Percentiles rank a stretch among this genome's conserved stretches.
Evolutionary conservation across 805 yeast genomes (phyloP).

Genomic region (Komagataella mondaviorum): DNA sequence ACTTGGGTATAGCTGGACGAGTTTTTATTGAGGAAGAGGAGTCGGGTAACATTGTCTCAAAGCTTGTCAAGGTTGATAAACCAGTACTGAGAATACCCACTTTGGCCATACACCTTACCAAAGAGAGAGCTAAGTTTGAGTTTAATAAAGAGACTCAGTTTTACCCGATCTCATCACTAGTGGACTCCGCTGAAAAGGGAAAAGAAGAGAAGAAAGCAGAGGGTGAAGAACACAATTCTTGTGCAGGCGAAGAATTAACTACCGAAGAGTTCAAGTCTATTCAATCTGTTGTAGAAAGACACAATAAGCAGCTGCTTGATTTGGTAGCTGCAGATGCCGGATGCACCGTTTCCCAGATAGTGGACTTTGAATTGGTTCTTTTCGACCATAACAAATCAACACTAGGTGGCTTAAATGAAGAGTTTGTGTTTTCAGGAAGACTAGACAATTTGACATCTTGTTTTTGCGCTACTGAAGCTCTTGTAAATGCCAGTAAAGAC

Average conservation of each 20-base stretch:
- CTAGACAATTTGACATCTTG: constrained; percentile 86
- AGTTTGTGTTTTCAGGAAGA: constrained; percentile 84
- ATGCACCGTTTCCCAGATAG: constrained; percentile 43
- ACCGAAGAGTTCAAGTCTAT: constrained; percentile 51
- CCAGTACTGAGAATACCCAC: constrained; percentile 90
- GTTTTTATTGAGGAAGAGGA: constrained; percentile 48
- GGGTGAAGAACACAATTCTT: constrained; percentile 11
- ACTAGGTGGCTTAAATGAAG: constrained; percentile 82
- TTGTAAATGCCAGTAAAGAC: constrained; percentile 32
- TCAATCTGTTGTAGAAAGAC: constrained; percentile 56
- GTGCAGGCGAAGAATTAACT: constrained; percentile 35
- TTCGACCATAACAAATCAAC: constrained; percentile 77
- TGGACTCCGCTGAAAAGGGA: constrained; percentile 12
- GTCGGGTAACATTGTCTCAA: constrained; percentile 40
- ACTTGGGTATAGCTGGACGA: constrained; percentile 83
- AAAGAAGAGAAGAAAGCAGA: constrained; percentile 5
- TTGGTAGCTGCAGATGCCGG: constrained; percentile 54
- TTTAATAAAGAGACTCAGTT: constrained; percentile 82
- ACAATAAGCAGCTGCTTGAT: constrained; percentile 56
- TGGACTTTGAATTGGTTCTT: constrained; percentile 80
- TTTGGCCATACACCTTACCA: constrained; percentile 80
- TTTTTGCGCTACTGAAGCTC: constrained; percentile 62
- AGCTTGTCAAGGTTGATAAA: constrained; percentile 63
- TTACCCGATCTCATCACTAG: constrained; percentile 71
- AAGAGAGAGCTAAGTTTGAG: constrained; percentile 68